Conservation (phyloP, 2,329 filamentous ascomycete species). For the Coniochaeta hoffmannii region DNA sequence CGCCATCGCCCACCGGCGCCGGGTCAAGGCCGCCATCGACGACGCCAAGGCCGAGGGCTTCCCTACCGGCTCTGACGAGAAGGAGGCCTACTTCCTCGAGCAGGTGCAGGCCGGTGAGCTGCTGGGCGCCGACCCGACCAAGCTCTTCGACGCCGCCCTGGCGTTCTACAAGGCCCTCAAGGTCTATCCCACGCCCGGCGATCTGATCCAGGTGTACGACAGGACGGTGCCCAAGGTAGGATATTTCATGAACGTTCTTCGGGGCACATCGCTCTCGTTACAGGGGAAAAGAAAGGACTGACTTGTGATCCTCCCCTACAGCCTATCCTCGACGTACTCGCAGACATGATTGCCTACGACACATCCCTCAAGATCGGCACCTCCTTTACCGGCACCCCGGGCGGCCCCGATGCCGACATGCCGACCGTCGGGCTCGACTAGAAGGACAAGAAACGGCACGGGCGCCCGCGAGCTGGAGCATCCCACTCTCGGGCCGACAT, state of each 20-base stretch:
- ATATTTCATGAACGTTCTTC: slow-evolving; percentile 26
- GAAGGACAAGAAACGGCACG: slow-evolving; percentile 12
- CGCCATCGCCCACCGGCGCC: slow-evolving; percentile 59
- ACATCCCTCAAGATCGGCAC: slow-evolving; percentile 56
- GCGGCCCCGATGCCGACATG: slow-evolving; percentile 18
- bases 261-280: background rate
- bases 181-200: slow-evolving; percentile 89
- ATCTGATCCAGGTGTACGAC: slow-evolving; percentile 95
- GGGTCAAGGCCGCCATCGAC: slow-evolving; percentile 68
- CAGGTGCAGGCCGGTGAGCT: slow-evolving; percentile 86
- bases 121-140: slow-evolving; percentile 67
- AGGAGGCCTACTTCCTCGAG: slow-evolving; percentile 93
- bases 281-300: background rate
- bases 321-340: slow-evolving; percentile 90
- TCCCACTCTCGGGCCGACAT: no score
- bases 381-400: slow-evolving; percentile 17
- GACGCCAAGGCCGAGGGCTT: slow-evolving; percentile 87
- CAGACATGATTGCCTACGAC: slow-evolving; percentile 96
- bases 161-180: slow-evolving; percentile 98
- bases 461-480: no score
- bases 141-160: slow-evolving; percentile 75
- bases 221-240: slow-evolving; percentile 99
- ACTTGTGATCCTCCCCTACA: slow-evolving; percentile 24
- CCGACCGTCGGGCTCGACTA: slow-evolving; percentile 46
- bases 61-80: slow-evolving; percentile 83